phyloP scores from a whole-genome alignment of 2,329 filamentous ascomycete species.

The Gnomoniopsis smithogilvyi region DNA sequence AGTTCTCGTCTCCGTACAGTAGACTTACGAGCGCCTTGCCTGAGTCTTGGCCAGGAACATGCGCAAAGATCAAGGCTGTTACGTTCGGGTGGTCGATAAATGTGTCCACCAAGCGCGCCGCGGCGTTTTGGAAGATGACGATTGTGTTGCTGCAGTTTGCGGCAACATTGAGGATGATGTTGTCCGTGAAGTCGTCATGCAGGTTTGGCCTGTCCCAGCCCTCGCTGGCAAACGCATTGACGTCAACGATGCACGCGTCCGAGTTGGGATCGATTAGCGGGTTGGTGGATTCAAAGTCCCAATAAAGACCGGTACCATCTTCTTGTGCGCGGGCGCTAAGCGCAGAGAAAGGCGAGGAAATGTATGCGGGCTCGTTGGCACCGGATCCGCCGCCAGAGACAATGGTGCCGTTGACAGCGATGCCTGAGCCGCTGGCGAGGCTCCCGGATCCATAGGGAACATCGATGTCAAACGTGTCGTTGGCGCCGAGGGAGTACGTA shows the following conservation, averaged over 20 bases:
- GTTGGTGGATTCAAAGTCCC: conserved; percentile 46
- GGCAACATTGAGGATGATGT: conserved; percentile 54
- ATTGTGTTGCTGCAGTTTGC: conserved; percentile 58
- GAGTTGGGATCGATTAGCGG: conserved; percentile 43
- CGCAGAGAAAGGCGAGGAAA: conserved; percentile 49
- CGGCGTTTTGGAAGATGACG: conserved; percentile 64
- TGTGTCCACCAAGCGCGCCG: conserved; percentile 54
- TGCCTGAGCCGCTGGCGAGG: conserved; percentile 20
- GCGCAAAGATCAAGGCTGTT: conserved; percentile 60
- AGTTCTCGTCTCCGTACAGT: conserved; percentile 54
- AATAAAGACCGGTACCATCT: conserved; percentile 52
- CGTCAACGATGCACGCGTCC: conserved; percentile 66
- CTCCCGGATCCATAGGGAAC: conserved; percentile 8
- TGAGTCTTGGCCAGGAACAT: conserved; percentile 61
- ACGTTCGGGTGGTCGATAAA: conserved; percentile 63
- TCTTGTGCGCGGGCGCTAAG: conserved; percentile 44
- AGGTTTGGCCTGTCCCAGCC: conserved; percentile 61
- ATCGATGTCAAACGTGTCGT: conserved; percentile 26
- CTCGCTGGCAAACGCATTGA: conserved; percentile 68
- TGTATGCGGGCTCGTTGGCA: conserved; percentile 39
- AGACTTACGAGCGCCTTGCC: conserved; percentile 53
- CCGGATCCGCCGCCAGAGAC: conserved; percentile 43
- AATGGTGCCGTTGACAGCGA: conserved; percentile 41
- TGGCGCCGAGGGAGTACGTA: conserved; percentile 32
- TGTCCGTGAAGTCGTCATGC: conserved; percentile 63